Base-by-base conservation (phyloP, 768 basidiomycete species). In the Termitomyces sp. region DNA sequence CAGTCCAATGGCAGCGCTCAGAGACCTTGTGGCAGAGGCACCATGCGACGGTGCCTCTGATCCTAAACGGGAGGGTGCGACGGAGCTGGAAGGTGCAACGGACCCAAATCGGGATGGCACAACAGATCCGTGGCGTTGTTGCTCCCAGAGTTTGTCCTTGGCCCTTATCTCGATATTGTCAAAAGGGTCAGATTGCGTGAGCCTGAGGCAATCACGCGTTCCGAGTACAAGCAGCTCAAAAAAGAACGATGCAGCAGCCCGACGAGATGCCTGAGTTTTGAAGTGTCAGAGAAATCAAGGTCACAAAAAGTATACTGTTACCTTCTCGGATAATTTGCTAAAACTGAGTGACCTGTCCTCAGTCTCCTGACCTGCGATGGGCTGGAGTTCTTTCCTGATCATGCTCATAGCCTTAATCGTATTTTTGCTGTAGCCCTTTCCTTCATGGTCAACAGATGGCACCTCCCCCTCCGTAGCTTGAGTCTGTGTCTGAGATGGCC, bases 231-330 rank as follows among this genome's bases (percentile, higher is more conserved):
- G 86, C 36, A 98, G 74, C 72, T 99, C 97, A 69, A 99, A 99
- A 81, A 99, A 99, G 79, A 99, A 98, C 2, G 93, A 87, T 1
- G 96, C 86, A 1, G 96, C 94, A 13, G 95, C 97, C 44, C 93
- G 86, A 49, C 92, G 88, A 11, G 93, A 90, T 13, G 94, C 89
- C 92, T 95, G 65, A 51, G 52, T 37, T 52, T 41, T 9, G 15
- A 30, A 12, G 13, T 3, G 30, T 67, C 12, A 63, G 37, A 33
- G 20, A 62, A 42, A 59, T 16, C 52, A 27, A 46, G 7, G 27
- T 5, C 30, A n/a, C 20, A 22, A 20, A n/a, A 31, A 18, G 50
- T 12, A 24, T 39, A 13, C 55, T 27, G 49, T 27, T 59, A 91
- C 93, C 78, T 92, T 92, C 63, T 89, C 81, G 15, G 92, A 80